Base-by-base conservation (phyloP, 768 basidiomycete genomes). In the Collybiopsis confluens region DNA sequence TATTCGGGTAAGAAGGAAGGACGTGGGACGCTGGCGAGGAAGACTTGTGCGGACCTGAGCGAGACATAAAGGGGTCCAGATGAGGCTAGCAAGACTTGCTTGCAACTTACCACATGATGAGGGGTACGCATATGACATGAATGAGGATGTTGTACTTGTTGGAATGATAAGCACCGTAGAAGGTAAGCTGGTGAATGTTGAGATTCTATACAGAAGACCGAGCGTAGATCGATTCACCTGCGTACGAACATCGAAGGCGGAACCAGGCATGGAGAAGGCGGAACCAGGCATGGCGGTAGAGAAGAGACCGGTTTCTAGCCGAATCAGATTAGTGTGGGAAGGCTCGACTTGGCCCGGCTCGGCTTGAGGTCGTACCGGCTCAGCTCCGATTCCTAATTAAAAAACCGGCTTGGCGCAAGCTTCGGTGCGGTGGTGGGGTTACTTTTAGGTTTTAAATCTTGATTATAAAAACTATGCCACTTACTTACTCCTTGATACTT, bases 161-260 rank as follows among this genome's bases (percentile, higher is more conserved):
- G 15, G 83, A 75, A 68, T 97, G 94, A 70, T 97, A 97, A 47
- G 92, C 86, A 18, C 92, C 92, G 67, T 98, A 98, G 76, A 96
- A 96, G 23, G 86, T 76, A 64, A 98, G 79, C 92, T 97, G 56
- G 47, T 21, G 23, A 50, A 61, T 27, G 57, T 54, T 54, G 50
- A 38, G 46, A 42, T 49, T 23, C 45, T 28, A 36, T 11, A 33
- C 5, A 27, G 16, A 11, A 54, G 40, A 51, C 35, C 18, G 41
- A 35, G 35, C 13, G n/a, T 35, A 27, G 36, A 48, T 11, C 4
- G 10, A 64, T 68, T 6, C 57, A 85, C 89, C 74, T 91, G 89
- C 37, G 83, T 80, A 59, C 86, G 75, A 52, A 90, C 78, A 64
- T 90, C 78, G 65, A 91, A 78, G 56, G 88, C 37, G 62, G 65